Evolutionary conservation across 352 stramenopile species (phyloP), one percentile per base, ranked within the genome.

Genomic region (Phytopythium kandeliae): DNA sequence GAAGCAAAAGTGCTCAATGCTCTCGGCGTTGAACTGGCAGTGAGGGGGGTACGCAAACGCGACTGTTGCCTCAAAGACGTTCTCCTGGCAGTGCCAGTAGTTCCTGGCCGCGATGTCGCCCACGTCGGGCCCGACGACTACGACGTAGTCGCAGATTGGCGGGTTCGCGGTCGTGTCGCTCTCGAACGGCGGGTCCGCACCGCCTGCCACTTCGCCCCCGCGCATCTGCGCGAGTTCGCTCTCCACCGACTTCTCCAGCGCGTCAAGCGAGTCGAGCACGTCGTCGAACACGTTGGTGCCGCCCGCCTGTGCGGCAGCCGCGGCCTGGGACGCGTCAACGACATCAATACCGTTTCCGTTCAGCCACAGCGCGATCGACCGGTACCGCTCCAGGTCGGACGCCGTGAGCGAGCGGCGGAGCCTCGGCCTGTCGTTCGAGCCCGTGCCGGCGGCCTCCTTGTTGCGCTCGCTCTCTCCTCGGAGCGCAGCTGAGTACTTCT

Each of bases 1-100:
- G 52, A 89, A 89, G 36, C 78, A 89, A 47, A 89, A 89, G 46
- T 86, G 75, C 48, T 89, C 78, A 28, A 89, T 78, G 51, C 75
- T 81, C 48, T 86, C 73, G 1, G 73, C 78, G 25, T 71, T 71
- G 42, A 86, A 86, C 68, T 89, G 78, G 35, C 67, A 68, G 35
- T 85, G 61, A 1, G 78, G 71, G n/a, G 78, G 78, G 47, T 77
- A 71, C 4, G 75, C 73, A 35, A 89, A 89, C 34, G 70, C 73
- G 7, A 86, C 65, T 4, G 65, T 83, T 1, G 78, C 63, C 40
- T 85, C 72, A 35, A 73, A 86, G 12, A 80, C 57, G 41, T 73
- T 69, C 28, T 73, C 56, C 35, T 70, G 47, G 28, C 63, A 55
- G 15, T 66, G 69, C 71, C 67, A 72, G 43, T 63, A 75, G 36